These are phyloP conservation scores for Neurospora pannonica DNA, from an alignment of 495 filamentous ascomycete genomes.

Conservation along the genomic window DNA sequence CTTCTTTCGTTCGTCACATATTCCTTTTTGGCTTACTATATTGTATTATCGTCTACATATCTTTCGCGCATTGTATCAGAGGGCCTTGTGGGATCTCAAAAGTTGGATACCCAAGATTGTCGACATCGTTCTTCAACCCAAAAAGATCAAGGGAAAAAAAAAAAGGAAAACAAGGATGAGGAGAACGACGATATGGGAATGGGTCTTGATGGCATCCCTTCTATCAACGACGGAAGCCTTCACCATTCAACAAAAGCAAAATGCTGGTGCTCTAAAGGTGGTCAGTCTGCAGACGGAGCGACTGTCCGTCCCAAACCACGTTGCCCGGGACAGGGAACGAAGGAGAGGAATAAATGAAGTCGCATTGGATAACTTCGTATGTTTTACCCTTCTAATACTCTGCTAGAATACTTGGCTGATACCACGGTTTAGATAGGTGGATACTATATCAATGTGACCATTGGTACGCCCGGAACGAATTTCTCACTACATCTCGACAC, in stretches of 20 bases:
- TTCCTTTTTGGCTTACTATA: not conserved
- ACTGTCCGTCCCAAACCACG: conserved; percentile 28
- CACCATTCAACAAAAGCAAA: conserved; percentile 7
- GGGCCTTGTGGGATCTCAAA: not conserved
- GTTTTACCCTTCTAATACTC: not conserved
- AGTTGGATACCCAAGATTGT: not conserved
- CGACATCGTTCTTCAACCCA: not conserved
- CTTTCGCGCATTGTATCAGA: not conserved
- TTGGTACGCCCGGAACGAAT: conserved; percentile 60
- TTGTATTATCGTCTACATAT: not conserved
- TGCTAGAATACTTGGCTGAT: not conserved
- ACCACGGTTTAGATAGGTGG: conserved; percentile 40
- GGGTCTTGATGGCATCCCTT: conserved; percentile 16
- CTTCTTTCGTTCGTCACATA: not conserved
- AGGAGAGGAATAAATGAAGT: conserved; percentile 33
- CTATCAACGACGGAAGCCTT: conserved; percentile 8
- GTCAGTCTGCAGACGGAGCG: conserved; percentile 40
- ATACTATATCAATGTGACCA: conserved; percentile 61
- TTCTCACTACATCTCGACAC: conserved; percentile 69
- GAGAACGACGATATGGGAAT: conserved; percentile 8
- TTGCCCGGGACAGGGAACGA: conserved; percentile 34
- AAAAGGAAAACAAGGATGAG: conserved; percentile 7
- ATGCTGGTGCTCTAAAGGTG: conserved; percentile 28
- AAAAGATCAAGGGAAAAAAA: not conserved
- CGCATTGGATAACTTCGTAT: conserved; percentile 41